Conservation (phyloP, 1,284 basidiomycete species). For the Cryptococcus sp. region DNA sequence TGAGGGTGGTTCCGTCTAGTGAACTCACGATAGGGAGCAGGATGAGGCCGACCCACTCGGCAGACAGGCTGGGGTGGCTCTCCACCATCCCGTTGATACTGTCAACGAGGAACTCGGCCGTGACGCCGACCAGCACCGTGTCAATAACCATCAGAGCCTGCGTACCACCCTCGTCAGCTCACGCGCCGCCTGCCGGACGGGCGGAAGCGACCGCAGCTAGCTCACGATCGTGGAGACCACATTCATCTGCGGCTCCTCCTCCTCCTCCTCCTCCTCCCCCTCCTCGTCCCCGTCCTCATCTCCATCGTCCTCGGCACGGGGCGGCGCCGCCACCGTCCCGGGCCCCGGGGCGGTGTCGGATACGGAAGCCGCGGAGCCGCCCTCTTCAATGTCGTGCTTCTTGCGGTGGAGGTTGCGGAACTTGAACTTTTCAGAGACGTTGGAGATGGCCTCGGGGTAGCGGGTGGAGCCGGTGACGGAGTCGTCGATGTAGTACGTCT, state of each 20-base stretch:
- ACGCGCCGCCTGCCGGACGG: no score
- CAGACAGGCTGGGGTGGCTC: constrained; percentile 54
- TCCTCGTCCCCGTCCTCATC: constrained; percentile 24
- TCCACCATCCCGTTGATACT: constrained; percentile 48
- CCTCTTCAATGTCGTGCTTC: constrained; percentile 28
- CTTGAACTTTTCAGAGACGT: constrained; percentile 16
- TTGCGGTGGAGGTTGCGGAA: constrained; percentile 25
- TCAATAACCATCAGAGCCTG: constrained; percentile 38
- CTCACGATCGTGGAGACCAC: constrained; percentile 53
- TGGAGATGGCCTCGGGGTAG: constrained; percentile 38
- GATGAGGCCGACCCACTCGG: constrained; percentile 79
- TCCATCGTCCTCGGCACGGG: no score
- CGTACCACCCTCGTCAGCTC: constrained; percentile 4
- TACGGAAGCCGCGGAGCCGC: constrained; percentile 10
- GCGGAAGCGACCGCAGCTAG: not conserved
- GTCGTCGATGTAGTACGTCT: constrained; percentile 60
- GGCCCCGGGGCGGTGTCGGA: constrained; percentile 12
- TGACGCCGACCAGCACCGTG: constrained; percentile 57
- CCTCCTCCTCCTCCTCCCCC: constrained; percentile 46
- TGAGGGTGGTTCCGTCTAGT: no score
- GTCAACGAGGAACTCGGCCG: constrained; percentile 63
- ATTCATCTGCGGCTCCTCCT: constrained; percentile 52
- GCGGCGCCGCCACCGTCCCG: constrained; percentile 4
- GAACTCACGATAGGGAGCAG: constrained; percentile 65
- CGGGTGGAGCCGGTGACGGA: constrained; percentile 33